These are phyloP conservation scores for Aspergillus pseudonomiae DNA, from an alignment of 2,329 filamentous ascomycete genomes.

Conservation along the genomic window DNA sequence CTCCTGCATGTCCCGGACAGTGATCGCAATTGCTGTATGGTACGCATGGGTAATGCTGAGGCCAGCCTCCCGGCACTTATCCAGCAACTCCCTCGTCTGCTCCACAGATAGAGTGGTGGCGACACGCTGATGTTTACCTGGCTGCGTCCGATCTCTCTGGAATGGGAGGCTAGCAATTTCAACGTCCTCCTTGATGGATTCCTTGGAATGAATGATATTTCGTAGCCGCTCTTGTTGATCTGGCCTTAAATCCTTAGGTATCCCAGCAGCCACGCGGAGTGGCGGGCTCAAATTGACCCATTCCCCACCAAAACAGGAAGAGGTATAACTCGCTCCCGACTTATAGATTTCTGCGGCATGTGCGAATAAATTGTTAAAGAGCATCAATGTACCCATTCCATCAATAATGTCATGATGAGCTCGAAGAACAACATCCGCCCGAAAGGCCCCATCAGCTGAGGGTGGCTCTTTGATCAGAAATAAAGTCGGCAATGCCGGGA, in stretches of 20 bases:
- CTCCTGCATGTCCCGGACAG: slow-evolving; percentile 23
- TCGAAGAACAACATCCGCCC: slow-evolving; percentile 25
- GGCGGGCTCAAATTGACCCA: slow-evolving; percentile 27
- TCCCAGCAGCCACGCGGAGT: slow-evolving; percentile 23
- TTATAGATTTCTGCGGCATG: slow-evolving; percentile 19
- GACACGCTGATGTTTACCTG: slow-evolving; percentile 27
- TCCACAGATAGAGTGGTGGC: slow-evolving; percentile 18
- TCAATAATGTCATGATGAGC: slow-evolving; percentile 29
- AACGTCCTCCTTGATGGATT: slow-evolving; percentile 13
- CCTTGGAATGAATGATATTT: slow-evolving; percentile 17
- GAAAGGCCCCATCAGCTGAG: not conserved
- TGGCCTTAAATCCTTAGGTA: slow-evolving; percentile 13
- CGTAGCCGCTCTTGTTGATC: slow-evolving; percentile 15
- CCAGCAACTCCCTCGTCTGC: slow-evolving; percentile 18
- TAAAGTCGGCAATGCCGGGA: slow-evolving; percentile 26
- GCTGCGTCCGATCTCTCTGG: slow-evolving; percentile 7
- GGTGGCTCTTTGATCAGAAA: slow-evolving; percentile 22
- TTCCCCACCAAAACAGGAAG: slow-evolving; percentile 23
- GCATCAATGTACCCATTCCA: slow-evolving; percentile 25
- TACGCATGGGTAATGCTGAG: slow-evolving; percentile 29
- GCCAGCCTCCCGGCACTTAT: slow-evolving; percentile 15
- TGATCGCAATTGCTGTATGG: slow-evolving; percentile 26
- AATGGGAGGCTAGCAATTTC: slow-evolving; percentile 26
- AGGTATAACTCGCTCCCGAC: not conserved
- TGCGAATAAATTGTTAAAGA: slow-evolving; percentile 24